Evolutionary conservation across 2,329 filamentous ascomycete species (phyloP).

Genomic region (Geosmithia morbida): DNA sequence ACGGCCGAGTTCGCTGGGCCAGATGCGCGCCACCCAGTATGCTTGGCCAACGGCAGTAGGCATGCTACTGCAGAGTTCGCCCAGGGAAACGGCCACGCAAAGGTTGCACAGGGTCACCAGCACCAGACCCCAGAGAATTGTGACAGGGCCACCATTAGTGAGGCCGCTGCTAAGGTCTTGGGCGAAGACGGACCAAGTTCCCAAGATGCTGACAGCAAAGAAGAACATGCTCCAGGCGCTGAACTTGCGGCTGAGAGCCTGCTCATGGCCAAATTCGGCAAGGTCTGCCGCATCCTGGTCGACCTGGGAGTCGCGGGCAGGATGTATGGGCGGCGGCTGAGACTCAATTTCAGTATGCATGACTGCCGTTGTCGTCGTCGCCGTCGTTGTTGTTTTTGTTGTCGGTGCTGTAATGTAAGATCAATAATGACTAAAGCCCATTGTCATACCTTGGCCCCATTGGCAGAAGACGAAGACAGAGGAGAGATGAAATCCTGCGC

Average conservation of each 20-base stretch:
- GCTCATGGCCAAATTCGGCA: conserved; percentile 10
- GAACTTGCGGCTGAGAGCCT: conserved; percentile 20
- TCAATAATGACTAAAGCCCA: background rate
- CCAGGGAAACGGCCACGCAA: conserved; percentile 30
- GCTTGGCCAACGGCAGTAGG: conserved; percentile 37
- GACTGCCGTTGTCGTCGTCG: no score
- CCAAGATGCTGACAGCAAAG: conserved; percentile 33
- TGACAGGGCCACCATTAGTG: conserved; percentile 27
- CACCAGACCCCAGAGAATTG: conserved; percentile 31
- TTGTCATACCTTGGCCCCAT: background rate
- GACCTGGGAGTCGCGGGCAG: background rate
- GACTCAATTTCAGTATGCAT: background rate
- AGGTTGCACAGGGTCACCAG: conserved; percentile 28
- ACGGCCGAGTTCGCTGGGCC: conserved; percentile 20
- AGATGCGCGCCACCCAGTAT: conserved; percentile 21
- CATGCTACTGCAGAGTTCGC: conserved; percentile 34
- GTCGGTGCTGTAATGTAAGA: background rate
- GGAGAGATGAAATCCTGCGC: background rate
- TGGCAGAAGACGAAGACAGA: background rate
- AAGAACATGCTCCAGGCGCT: conserved; percentile 31
- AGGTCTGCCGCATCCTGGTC: conserved; percentile 10
- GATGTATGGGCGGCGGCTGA: background rate
- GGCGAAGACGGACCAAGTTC: conserved; percentile 34
- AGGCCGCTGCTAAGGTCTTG: conserved; percentile 23
- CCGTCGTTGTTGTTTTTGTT: no score